phyloP scores from a whole-genome alignment of 768 basidiomycete genomes.

The Lentinula boryana region DNA sequence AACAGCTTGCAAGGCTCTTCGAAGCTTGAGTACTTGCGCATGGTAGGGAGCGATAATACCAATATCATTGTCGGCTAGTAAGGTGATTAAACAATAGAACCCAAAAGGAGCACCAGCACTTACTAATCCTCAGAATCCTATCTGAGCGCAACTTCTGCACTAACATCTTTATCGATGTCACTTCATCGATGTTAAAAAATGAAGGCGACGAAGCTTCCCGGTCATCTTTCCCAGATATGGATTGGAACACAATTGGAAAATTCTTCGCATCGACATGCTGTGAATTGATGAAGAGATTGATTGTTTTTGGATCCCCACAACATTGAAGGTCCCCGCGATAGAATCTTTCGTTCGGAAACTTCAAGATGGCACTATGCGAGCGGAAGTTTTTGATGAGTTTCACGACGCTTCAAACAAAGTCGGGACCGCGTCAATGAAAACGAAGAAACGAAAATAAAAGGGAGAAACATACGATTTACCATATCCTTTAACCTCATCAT shows the following conservation, averaged over 20 bases:
- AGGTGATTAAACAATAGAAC: background rate
- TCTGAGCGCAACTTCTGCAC: slow-evolving; percentile 26
- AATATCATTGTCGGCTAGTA: slow-evolving; percentile 44
- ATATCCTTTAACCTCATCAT: slow-evolving; percentile 14
- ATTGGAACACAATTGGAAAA: slow-evolving; percentile 57
- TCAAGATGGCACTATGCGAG: slow-evolving; percentile 48
- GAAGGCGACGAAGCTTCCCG: slow-evolving; percentile 53
- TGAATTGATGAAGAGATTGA: slow-evolving; percentile 29
- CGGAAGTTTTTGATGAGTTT: slow-evolving; percentile 57
- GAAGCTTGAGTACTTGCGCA: slow-evolving; percentile 49
- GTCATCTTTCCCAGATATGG: slow-evolving; percentile 46
- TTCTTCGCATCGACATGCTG: slow-evolving; percentile 31
- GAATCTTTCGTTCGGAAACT: slow-evolving; percentile 53
- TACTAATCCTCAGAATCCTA: slow-evolving; percentile 26
- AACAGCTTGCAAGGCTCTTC: slow-evolving; percentile 25
- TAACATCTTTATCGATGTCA: slow-evolving; percentile 44
- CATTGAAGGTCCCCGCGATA: slow-evolving; percentile 45
- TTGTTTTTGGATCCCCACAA: slow-evolving; percentile 39
- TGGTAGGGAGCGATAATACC: slow-evolving; percentile 61
- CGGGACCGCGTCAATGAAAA: background rate
- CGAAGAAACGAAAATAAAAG: background rate
- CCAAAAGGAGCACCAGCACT: background rate
- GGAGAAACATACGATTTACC: slow-evolving; percentile 16
- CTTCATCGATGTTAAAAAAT: slow-evolving; percentile 59
- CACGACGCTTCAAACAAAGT: slow-evolving; percentile 34